Base-by-base conservation (phyloP, 2,329 filamentous ascomycete genomes). In the Cladosporium sp. region DNA sequence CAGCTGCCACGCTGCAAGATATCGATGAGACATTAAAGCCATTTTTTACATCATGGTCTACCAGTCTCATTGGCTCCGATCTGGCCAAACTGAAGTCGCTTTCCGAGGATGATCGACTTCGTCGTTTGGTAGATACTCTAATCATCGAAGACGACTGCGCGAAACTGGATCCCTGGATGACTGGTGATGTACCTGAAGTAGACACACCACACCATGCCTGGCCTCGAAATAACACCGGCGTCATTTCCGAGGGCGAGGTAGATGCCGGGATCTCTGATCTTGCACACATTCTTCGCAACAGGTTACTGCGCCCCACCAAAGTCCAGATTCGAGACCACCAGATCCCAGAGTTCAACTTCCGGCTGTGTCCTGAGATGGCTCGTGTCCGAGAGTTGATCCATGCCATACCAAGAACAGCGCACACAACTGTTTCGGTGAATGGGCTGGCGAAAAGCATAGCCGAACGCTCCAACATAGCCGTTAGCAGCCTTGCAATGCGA, bases 71-170 rank as follows among this genome's bases (percentile, higher is more conserved):
- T 15, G 33, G 22, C 1, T 30, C 20, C 9, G 33, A 30, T n/a
- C 32, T 38, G 11, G 43, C 35, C 15, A 19, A n/a, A 3, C 33
- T 46, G 15, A n/a, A 36, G 15, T 46, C 33, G 11, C 7, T 38
- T 7, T 38, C 20, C 22, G 30, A 12, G 5, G 43, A 46, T 16
- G 20, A 36, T 18, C 32, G 22, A 9, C 33, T 38, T 13, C n/a
- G 33, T 19, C 4, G 7, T 38, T 11, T 38, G n/a, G 35, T 46
- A 16, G 11, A 38, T 11, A 38, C 32, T 0, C 33, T 46, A 11
- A 15, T 46, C 22, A 46, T 46, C 43, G 19, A 38, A 38, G 42
- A 46, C n/a, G 42, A 29, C 5, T 19, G 30, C 11, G 33, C 35
- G 13, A 30, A 5, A 16, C 4, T 46, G 19, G 42, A 46, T 36